Evolutionary conservation across 148 eudicot species (phyloP).

Genomic region (Nepenthes gracilis): DNA sequence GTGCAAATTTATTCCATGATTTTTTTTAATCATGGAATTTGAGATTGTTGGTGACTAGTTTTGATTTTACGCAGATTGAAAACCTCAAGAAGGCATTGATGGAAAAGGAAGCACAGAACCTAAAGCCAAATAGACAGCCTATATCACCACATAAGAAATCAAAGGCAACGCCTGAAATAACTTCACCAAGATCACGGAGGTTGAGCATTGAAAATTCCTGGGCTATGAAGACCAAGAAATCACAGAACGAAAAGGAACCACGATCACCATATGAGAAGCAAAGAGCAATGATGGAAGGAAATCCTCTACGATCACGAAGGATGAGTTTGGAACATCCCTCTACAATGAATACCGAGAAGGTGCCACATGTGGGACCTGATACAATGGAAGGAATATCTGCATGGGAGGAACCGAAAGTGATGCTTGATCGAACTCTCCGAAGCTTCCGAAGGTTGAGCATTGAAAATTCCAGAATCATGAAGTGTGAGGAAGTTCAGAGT

Average conservation of each 20-base stretch:
- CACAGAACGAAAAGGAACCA: not conserved
- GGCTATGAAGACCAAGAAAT: too few species aligned
- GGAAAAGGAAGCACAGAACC: constrained; percentile 28
- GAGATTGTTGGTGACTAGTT: not conserved
- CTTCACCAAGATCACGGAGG: constrained; percentile 32
- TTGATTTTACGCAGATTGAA: constrained; percentile 46
- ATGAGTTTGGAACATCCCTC: constrained; percentile 5
- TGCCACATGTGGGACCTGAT: constrained; percentile 6
- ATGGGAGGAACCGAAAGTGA: constrained; percentile 5
- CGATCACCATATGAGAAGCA: not conserved
- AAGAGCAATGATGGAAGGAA: not conserved
- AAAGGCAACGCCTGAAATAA: constrained; percentile 14
- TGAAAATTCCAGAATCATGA: constrained; percentile 12
- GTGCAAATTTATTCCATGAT: too few species aligned
- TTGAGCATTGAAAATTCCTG: constrained; percentile 23
- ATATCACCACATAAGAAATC: constrained; percentile 33
- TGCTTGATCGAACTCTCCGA: constrained; percentile 1
- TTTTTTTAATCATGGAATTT: too few species aligned
- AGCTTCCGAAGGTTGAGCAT: not conserved
- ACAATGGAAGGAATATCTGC: not conserved
- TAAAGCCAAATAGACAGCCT: constrained; percentile 18
- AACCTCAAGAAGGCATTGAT: constrained; percentile 50
- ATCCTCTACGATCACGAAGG: constrained; percentile 1
- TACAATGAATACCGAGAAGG: constrained; percentile 4
- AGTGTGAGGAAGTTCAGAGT: constrained; percentile 6